Percentiles rank a stretch among this genome's conserved stretches.
phyloP scores from a whole-genome alignment of 2,329 filamentous ascomycete species.

The Fusarium hainanense region DNA sequence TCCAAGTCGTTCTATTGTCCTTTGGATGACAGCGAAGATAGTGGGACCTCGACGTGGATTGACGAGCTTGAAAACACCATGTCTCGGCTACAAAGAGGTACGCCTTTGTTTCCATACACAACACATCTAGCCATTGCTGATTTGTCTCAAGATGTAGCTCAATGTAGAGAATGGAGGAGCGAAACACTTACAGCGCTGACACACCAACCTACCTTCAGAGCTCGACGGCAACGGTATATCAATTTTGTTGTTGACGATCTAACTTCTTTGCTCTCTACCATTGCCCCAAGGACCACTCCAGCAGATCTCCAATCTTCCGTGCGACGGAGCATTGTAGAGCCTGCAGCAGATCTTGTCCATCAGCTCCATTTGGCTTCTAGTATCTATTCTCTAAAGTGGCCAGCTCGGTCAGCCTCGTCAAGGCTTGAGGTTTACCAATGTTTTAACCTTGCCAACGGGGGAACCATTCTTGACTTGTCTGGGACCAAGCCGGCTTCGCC shows the following conservation, averaged over 20 bases:
- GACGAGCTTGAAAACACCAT: conserved; percentile 50
- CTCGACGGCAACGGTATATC: conserved; percentile 46
- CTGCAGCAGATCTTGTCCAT: conserved; percentile 52
- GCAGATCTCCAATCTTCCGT: conserved; percentile 50
- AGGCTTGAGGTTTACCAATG: conserved; percentile 54
- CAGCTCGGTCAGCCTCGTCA: conserved; percentile 50
- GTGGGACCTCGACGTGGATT: conserved; percentile 50
- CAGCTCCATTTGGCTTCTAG: conserved; percentile 51
- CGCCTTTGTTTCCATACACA: neutral
- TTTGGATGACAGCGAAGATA: conserved; percentile 48
- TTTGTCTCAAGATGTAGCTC: conserved; percentile 45
- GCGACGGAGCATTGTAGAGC: conserved; percentile 49
- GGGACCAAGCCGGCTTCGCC: conserved; percentile 47
- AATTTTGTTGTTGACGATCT: conserved; percentile 50
- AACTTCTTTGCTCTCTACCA: conserved; percentile 46
- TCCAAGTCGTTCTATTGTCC: conserved; percentile 53
- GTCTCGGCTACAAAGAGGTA: conserved; percentile 51
- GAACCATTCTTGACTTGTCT: conserved; percentile 46
- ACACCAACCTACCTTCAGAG: conserved; percentile 48
- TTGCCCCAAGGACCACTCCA: conserved; percentile 44
- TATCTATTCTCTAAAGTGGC: conserved; percentile 53
- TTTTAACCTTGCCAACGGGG: conserved; percentile 50
- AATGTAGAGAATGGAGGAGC: conserved; percentile 53
- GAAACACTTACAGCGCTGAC: conserved; percentile 52
- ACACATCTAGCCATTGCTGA: conserved; percentile 9